Percentiles rank a stretch among this genome's conserved stretches.
These are phyloP conservation scores for Suhomyces ambrosiae DNA, from an alignment of 1,139 yeast genomes.

Conservation along the genomic window DNA sequence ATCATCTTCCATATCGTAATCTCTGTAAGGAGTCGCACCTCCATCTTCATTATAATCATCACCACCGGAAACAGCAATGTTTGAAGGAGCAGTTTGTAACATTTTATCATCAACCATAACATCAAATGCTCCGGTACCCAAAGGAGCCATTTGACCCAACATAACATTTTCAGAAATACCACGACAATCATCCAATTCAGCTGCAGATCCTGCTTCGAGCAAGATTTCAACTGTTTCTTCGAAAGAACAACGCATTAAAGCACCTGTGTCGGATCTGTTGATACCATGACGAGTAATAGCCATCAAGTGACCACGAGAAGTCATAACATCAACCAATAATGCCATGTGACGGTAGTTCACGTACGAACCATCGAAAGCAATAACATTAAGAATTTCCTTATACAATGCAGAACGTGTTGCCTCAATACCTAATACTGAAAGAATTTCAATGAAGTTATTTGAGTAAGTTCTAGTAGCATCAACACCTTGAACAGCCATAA, in stretches of 20 bases:
- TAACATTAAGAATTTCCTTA: slow-evolving; percentile 92
- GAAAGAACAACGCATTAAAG: slow-evolving; percentile 98
- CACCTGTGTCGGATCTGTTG: slow-evolving; percentile 98
- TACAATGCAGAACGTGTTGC: slow-evolving; percentile 95
- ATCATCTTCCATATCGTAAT: slow-evolving; percentile 75
- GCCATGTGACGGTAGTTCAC: slow-evolving; percentile 99
- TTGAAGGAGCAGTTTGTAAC: slow-evolving; percentile 67
- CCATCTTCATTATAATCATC: slow-evolving; percentile 61
- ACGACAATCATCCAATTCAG: slow-evolving; percentile 96
- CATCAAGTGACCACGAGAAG: slow-evolving; percentile 97
- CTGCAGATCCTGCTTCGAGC: slow-evolving; percentile 97
- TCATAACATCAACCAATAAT: slow-evolving; percentile 95
- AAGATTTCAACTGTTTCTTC: slow-evolving; percentile 98
- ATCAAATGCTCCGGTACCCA: slow-evolving; percentile 98
- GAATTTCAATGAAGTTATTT: slow-evolving; percentile 93
- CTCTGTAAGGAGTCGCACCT: slow-evolving; percentile 92
- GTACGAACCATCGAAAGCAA: slow-evolving; percentile 99
- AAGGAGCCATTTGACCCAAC: slow-evolving; percentile 97
- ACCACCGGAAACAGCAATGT: slow-evolving; percentile 40
- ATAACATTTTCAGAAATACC: slow-evolving; percentile 98
- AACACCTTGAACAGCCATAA: slow-evolving; percentile 93
- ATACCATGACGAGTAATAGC: slow-evolving; percentile 99
- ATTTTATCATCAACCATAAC: slow-evolving; percentile 92
- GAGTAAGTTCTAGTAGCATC: slow-evolving; percentile 89
- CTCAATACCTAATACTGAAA: slow-evolving; percentile 95